Base-by-base conservation (phyloP, 2,329 filamentous ascomycete species). In the Fusarium sp. region DNA sequence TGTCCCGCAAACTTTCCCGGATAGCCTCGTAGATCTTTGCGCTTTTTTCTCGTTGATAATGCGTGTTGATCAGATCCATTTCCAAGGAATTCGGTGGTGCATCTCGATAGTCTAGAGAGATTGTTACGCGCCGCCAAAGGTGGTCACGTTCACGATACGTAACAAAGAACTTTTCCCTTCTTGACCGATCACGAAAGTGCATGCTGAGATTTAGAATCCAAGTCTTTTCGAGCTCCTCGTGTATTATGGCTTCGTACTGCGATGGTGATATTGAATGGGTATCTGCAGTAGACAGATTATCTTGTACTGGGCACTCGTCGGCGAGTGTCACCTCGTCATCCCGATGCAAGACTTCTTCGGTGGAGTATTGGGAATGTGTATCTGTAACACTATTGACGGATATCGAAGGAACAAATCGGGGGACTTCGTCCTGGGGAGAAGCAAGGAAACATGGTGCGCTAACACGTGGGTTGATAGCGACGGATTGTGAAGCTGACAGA, bases 121-220 rank as follows among this genome's bases (percentile, higher is more conserved):
- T 89, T 4, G 96, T 98, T 51, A 99, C 91, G 50, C 95, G 87
- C 57, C 93, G 89, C 92, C 94, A 97, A 65, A 88, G 83, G 66
- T 88, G 91, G 6, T 92, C 89, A 47, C 87, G 86, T 77, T 97
- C 91, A 47, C 94, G 92, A 77, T 92, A 99, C 0, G 96, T 98
- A 67, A 99, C 90, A 78, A 98, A 99, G 83, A 98, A 98, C 79
- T 99, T 99, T 79, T 99, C 96, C 42, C 95, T 88, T 73, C 92
- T 92, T 13, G 94, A 97, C 74, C 91, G 91, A 80, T 99, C 96
- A 62, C 94, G 89, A 79, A 97, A 99, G 79, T 97, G 94, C 96
- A 99, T 97, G 80, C 94, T 97, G 63, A 98, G 86, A 76, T 99
- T 99, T 72, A 99, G 84, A 63, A 99, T 98, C 96, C 96, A 99